Base-by-base conservation (phyloP, 2,329 filamentous ascomycete genomes). In the Blastomyces parvus region DNA sequence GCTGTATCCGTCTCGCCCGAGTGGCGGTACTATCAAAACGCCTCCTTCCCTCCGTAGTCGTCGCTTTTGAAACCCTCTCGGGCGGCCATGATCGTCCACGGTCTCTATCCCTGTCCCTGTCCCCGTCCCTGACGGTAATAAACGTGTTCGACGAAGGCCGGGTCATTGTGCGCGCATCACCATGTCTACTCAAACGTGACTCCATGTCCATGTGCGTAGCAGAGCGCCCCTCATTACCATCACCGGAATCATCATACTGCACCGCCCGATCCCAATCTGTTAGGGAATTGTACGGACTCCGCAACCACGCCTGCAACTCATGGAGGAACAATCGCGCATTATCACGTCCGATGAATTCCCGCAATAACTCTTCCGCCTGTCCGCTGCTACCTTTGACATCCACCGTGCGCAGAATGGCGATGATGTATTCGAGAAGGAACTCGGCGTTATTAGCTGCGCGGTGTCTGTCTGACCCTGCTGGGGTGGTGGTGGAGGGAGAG, bases 361-460 rank as follows among this genome's bases (percentile, higher is more conserved):
- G 79, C 46, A 97, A 74, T 76, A 96, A 82, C 52, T 90, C 86
- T 72, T 94, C 90, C 0, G 91, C 90, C 69, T 89, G 85, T 0
- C 91, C 91, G 48, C 83, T 83, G 66, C 88, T 90, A 3, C 86
- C 89, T 74, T 91, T 91, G 4, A 92, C 81, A 70, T 96, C 91
- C 19, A 94, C 85, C 0, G 86, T 90, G 73, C 90, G 92, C 64
- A 97, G 77, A 27, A 97, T 88, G 11, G 88, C 88, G 50, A 97
- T 77, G 61, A 96, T 85, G 73, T 95, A 96, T 70, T 95, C 90
- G 11, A 97, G 82, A 13, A 97, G 75, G 66, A 92, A 96, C 70
- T 96, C 91, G 8, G 88, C 84, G 70, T 92, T 93, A 67, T 84
- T 87, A 5, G 82, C 82, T 87, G 5, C 82, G 82, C 50, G 84